Percentiles rank a stretch among this genome's conserved stretches.
phyloP scores from a whole-genome alignment of 306 rosid species.

The Lathyrus oleraceus region DNA sequence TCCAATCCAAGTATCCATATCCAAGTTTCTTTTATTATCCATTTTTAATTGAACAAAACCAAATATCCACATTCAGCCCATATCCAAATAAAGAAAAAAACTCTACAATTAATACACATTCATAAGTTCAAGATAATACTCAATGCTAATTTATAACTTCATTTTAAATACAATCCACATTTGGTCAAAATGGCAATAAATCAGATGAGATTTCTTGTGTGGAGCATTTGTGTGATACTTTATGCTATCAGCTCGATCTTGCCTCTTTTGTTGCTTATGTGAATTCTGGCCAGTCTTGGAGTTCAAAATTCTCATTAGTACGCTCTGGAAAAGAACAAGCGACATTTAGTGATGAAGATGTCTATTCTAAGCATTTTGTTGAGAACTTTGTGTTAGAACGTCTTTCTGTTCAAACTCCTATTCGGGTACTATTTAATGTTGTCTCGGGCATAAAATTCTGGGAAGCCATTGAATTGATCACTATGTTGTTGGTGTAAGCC shows the following conservation, averaged over 20 bases:
- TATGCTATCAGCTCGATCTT: constrained; percentile 92
- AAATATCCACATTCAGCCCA: too few relatives aligned
- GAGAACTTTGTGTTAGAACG: constrained; percentile 96
- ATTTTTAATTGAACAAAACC: too few relatives aligned
- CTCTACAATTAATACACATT: too few relatives aligned
- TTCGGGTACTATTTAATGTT: constrained; percentile 98
- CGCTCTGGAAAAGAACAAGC: constrained; percentile 66
- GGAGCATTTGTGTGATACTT: constrained; percentile 84
- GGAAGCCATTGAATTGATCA: constrained; percentile 88
- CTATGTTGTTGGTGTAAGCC: too few relatives aligned
- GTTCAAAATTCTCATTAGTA: constrained; percentile 66
- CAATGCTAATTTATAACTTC: too few relatives aligned
- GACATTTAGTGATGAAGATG: constrained; percentile 50
- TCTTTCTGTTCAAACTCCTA: constrained; percentile 91
- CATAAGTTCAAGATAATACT: too few relatives aligned
- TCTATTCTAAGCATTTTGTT: constrained; percentile 71
- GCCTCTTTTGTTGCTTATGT: constrained; percentile 88
- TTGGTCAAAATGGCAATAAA: too few relatives aligned
- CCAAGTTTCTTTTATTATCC: too few relatives aligned
- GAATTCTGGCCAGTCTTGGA: constrained; percentile 89
- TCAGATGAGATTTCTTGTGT: constrained; percentile 92
- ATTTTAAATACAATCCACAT: too few relatives aligned
- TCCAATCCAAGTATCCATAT: too few relatives aligned
- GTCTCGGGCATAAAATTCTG: constrained; percentile 89
- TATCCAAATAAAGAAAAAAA: too few relatives aligned